A percentile compares a stretch with the other conserved stretches of the same genome.
phyloP scores from a whole-genome alignment of 2,329 filamentous ascomycete species.

The Lasiodiplodia sp. region DNA sequence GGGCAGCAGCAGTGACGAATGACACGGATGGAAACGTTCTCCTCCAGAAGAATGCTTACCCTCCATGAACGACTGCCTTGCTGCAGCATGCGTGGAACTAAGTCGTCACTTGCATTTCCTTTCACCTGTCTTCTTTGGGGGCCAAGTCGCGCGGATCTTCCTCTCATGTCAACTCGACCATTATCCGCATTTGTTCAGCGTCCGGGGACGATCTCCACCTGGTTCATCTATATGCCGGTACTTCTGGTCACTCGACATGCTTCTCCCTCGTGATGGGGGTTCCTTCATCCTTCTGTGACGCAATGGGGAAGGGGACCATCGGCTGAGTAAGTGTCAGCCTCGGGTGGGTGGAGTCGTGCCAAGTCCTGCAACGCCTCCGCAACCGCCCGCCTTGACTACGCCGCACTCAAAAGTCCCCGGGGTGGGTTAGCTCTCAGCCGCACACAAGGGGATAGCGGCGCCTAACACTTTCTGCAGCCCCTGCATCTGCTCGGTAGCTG shows the following conservation, averaged over 20 bases:
- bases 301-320: neutral
- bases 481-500: neutral
- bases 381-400: constrained; percentile 4
- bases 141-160: neutral
- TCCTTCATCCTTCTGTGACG: constrained; percentile 8
- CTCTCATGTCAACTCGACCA: neutral
- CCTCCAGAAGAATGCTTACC: too few species aligned
- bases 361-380: constrained; percentile 5
- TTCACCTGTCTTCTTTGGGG: neutral
- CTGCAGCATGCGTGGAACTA: neutral
- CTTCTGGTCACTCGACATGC: neutral
- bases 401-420: constrained; percentile 1
- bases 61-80: too few species aligned
- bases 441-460: neutral
- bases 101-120: neutral
- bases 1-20: neutral
- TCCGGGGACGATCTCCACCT: neutral
- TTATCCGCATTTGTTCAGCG: neutral
- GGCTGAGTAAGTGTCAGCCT: constrained; percentile 13
- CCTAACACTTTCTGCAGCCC: neutral
- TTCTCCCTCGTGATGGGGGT: neutral
- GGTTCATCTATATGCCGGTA: neutral
- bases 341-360: constrained; percentile 6
- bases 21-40: neutral
- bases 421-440: neutral